Evolutionary conservation across 1,284 basidiomycete genomes (phyloP).

Genomic region (Ganoderma leucocontextum): DNA sequence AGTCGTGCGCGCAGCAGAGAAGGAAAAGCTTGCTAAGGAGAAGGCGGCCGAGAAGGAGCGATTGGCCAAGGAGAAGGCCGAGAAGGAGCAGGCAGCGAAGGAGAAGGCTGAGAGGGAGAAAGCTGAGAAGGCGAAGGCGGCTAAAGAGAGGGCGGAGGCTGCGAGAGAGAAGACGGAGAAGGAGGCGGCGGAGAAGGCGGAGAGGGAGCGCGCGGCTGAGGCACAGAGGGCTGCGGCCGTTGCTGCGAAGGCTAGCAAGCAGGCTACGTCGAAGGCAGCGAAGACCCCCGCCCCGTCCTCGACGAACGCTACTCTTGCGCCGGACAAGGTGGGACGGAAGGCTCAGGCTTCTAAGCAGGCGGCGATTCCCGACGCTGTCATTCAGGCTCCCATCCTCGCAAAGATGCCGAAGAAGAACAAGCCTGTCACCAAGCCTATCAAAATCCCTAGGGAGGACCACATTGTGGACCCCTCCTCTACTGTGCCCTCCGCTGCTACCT

Average conservation of each 20-base stretch:
- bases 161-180: slow-evolving; percentile 47
- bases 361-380: slow-evolving; percentile 44
- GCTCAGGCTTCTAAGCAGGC: slow-evolving; percentile 22
- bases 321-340: slow-evolving; percentile 31
- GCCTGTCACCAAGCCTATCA: slow-evolving; percentile 66
- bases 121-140: slow-evolving; percentile 50
- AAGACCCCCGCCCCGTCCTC: slow-evolving; percentile 37
- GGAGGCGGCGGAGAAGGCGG: slow-evolving; percentile 39
- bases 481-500: slow-evolving; percentile 52
- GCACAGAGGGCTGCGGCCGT: slow-evolving; percentile 42
- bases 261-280: slow-evolving; percentile 38
- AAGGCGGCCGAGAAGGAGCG: slow-evolving; percentile 59
- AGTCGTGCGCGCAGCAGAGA: slow-evolving; percentile 56
- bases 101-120: slow-evolving; percentile 48
- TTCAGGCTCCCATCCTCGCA: slow-evolving; percentile 76
- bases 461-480: slow-evolving; percentile 51
- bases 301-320: slow-evolving; percentile 35
- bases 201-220: slow-evolving; percentile 46
- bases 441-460: slow-evolving; percentile 65
- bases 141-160: slow-evolving; percentile 48
- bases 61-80: slow-evolving; percentile 53
- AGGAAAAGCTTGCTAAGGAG: slow-evolving; percentile 52
- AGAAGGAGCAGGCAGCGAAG: slow-evolving; percentile 52
- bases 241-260: slow-evolving; percentile 41
- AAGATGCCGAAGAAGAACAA: slow-evolving; percentile 85